Conservation (phyloP, 2,329 filamentous ascomycete genomes). For the Fonsecaea pedrosoi region DNA sequence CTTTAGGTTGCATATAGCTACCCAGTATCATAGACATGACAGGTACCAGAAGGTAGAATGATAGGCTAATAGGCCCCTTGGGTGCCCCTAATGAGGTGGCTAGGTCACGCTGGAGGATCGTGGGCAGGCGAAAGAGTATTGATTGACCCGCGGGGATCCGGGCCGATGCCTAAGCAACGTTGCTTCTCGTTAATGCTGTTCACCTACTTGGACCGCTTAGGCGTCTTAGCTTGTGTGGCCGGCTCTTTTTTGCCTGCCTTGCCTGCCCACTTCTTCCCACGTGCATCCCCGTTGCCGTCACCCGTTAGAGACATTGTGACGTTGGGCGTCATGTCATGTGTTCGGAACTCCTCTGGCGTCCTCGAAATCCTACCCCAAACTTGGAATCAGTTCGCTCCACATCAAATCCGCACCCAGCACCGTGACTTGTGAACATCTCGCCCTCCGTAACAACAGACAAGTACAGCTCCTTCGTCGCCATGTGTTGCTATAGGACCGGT, state of each 20-base stretch:
- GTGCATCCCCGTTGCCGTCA: not conserved
- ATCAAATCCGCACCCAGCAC: constrained; percentile 6
- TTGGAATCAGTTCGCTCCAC: constrained; percentile 14
- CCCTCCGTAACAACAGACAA: not conserved
- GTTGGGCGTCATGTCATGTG: not conserved
- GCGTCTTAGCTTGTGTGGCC: not conserved
- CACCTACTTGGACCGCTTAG: not conserved
- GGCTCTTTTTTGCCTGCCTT: not conserved
- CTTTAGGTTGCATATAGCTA: no score
- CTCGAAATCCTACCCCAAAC: constrained; percentile 8
- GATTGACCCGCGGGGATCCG: constrained; percentile 4
- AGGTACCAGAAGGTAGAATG: no score
- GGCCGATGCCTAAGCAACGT: not conserved
- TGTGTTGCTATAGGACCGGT: constrained; percentile 6
- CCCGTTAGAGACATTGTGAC: not conserved
- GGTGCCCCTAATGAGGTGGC: no score
- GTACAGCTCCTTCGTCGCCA: not conserved
- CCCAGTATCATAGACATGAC: no score
- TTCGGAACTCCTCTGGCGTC: not conserved
- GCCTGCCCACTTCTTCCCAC: not conserved
- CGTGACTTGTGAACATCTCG: not conserved
- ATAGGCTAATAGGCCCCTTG: no score
- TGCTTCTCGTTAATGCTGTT: not conserved
- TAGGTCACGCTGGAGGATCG: no score
- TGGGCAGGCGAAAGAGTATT: not conserved